Evolutionary conservation across 192 early-diverging fungal genomes (phyloP).

Genomic region (Mortierella claussenii): DNA sequence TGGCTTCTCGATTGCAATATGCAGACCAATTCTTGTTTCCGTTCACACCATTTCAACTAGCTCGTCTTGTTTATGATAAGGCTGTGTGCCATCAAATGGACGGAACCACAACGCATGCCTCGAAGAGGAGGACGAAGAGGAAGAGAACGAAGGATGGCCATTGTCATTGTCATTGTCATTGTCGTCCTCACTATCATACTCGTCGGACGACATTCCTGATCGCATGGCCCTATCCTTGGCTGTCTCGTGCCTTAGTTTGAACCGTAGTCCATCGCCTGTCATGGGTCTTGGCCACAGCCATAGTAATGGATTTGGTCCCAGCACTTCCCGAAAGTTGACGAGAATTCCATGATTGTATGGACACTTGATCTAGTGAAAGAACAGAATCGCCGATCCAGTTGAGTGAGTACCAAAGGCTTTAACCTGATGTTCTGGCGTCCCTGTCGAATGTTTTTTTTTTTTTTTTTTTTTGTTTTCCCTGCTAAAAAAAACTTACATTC

Average conservation of each 20-base stretch:
- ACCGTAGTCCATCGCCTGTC: constrained; percentile 73
- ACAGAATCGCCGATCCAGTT: no score
- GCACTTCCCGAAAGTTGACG: constrained; percentile 77
- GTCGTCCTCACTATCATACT: not conserved
- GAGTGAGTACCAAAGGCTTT: no score
- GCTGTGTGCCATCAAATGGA: not conserved
- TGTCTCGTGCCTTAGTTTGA: constrained; percentile 53
- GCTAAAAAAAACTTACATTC: constrained; percentile 50
- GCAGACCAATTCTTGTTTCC: not conserved
- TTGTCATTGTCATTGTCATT: no score
- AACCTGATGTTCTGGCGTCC: no score
- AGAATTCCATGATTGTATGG: constrained; percentile 87
- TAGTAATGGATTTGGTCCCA: constrained; percentile 73
- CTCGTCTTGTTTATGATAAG: not conserved
- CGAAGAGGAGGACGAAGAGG: not conserved
- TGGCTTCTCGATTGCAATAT: no score
- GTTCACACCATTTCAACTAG: constrained; percentile 11
- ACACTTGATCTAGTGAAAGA: constrained; percentile 65
- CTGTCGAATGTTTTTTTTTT: no score
- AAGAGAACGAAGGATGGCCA: not conserved
- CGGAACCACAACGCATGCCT: not conserved
- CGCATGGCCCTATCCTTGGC: not conserved
- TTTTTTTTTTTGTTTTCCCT: no score
- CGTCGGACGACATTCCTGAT: not conserved
- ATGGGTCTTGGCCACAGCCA: constrained; percentile 83